Conservation (phyloP, 1,139 yeast species). For the Zygotorulaspora mrakii region DNA sequence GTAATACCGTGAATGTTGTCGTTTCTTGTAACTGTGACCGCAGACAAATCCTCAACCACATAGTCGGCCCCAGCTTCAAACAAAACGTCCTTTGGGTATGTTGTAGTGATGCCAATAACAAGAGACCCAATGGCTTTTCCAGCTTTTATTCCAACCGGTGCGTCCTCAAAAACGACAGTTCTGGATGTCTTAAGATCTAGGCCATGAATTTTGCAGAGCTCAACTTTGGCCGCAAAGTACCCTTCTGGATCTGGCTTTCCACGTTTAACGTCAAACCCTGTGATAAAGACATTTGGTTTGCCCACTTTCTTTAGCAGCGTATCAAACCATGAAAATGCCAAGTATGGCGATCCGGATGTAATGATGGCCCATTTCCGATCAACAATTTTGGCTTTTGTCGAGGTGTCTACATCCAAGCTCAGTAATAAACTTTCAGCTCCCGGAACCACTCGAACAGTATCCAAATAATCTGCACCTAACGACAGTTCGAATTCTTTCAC, state of each 20-base stretch:
- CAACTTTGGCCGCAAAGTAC: constrained; percentile 42
- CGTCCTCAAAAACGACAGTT: constrained; percentile 72
- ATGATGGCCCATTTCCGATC: constrained; percentile 64
- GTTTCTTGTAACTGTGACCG: constrained; percentile 38
- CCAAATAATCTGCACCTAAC: constrained; percentile 61
- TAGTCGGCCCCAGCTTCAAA: constrained; percentile 70
- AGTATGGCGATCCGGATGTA: constrained; percentile 67
- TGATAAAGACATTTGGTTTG: constrained; percentile 64
- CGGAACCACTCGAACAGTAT: constrained; percentile 59
- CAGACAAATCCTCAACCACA: constrained; percentile 61
- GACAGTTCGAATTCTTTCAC: constrained; percentile 53
- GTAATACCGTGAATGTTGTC: constrained; percentile 21
- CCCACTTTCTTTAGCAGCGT: constrained; percentile 53
- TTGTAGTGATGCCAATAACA: constrained; percentile 70
- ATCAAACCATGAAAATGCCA: constrained; percentile 49
- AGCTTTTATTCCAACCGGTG: constrained; percentile 78
- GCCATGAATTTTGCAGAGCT: constrained; percentile 54
- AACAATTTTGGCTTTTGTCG: constrained; percentile 41
- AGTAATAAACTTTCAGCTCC: constrained; percentile 63
- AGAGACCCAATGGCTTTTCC: constrained; percentile 75
- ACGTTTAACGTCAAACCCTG: constrained; percentile 64
- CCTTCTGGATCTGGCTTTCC: constrained; percentile 83
- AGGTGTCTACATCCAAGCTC: constrained; percentile 39
- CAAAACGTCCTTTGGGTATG: constrained; percentile 59
- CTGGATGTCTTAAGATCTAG: constrained; percentile 38